Base-by-base conservation (phyloP, 2,329 filamentous ascomycete species). In the Talaromyces sp. region DNA sequence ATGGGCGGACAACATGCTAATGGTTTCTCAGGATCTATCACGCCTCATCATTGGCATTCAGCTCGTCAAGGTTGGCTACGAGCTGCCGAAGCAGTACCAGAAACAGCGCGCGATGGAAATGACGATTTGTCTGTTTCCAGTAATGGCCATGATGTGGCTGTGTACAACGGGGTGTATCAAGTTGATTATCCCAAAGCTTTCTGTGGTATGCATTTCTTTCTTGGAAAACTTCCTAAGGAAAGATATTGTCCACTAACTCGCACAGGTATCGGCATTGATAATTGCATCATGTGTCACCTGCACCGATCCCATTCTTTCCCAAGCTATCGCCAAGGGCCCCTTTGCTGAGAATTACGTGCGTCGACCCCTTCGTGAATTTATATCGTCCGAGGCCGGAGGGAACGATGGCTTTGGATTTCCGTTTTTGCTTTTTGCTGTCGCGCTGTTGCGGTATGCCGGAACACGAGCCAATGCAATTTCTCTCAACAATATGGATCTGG, bases 391-490 rank as follows among this genome's bases (percentile, higher is more conserved):
- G 64, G 85, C 84, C 3, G 86, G 85, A 6, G 81, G 82, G 2
- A 87, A 87, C 64, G 85, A 88, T 64, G 85, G 85, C 0, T 85
- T 88, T 47, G 85, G 83, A 0, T 87, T 87, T 54, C 85, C 85
- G 0, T 87, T 87, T 59, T 75, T 88, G 4, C 81, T 87, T 75
- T 76, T 87, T 2, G 83, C 84, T 0, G 79, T 82, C 1, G 84
- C 83, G 47, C 76, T 87, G 7, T 80, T 87, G 59, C 81, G 83
- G 1, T 81, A 86, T 63, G 81, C 82, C 9, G 78, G 82, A 18
- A 67, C 54, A 2, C 69, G 72, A 4, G 64, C 60, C 4, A 68
- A 68, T 44, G 57, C 67, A 4, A 51, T 57, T 8, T 66, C 62
- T 10, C 36, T 70, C 40, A 61, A 63, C 14, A 64, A 66, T 4